A percentile compares a stretch with the other conserved stretches of the same genome.
phyloP scores from a whole-genome alignment of 2,329 filamentous ascomycete genomes.

The Sporothrix inflata region DNA sequence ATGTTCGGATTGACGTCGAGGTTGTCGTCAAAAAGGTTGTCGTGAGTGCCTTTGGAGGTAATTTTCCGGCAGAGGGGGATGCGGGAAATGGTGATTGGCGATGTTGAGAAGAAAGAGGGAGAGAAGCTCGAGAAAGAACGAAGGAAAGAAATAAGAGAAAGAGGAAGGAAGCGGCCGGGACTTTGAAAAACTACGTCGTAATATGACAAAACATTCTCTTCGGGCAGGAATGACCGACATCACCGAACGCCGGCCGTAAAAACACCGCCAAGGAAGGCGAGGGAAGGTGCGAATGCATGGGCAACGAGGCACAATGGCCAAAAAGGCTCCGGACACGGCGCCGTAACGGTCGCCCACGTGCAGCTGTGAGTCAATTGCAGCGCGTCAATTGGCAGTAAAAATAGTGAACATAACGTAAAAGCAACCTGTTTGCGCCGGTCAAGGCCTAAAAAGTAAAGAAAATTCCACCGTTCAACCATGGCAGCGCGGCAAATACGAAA shows the following conservation, averaged over 20 bases:
- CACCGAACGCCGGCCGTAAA: slow-evolving; percentile 17
- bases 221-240: slow-evolving; percentile 21
- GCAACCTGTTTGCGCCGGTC: background rate
- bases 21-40: background rate
- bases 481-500: background rate
- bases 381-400: background rate
- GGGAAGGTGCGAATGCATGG: slow-evolving; percentile 1
- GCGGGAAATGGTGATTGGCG: background rate
- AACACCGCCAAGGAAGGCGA: background rate
- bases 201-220: background rate
- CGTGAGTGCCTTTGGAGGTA: background rate
- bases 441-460: background rate
- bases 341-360: slow-evolving; percentile 11
- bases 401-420: slow-evolving; percentile 10
- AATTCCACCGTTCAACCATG: background rate
- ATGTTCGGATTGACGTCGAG: background rate
- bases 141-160: background rate
- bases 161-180: background rate
- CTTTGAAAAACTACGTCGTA: background rate
- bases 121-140: background rate
- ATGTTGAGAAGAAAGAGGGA: background rate
- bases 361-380: slow-evolving; percentile 18
- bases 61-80: background rate
- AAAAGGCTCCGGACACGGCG: slow-evolving; percentile 8
- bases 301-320: background rate